Base-by-base conservation (phyloP, 768 basidiomycete genomes). In the Lactarius tabidus region DNA sequence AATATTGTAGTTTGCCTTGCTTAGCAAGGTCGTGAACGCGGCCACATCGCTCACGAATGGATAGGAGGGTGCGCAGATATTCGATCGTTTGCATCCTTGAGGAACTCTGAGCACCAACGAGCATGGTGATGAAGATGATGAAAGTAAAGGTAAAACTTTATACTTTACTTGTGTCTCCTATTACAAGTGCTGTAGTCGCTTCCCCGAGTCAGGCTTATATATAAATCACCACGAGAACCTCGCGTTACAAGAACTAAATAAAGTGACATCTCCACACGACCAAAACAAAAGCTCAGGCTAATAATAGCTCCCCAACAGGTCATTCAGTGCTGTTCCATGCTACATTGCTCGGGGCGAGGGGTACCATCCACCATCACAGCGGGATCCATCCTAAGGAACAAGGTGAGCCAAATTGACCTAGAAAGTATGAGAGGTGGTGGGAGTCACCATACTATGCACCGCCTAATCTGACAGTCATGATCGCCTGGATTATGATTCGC, bases 11-110 rank as follows among this genome's bases (percentile, higher is more conserved):
- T 71, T 88, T 84, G 58, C 86, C 89, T 67, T 82, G 72, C 74
- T 84, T 78, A 15, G 92, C 95, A 23, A 96, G 86, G 33, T 85
- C 82, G 74, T 90, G 86, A 38, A 98, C 93, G 48, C 82, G 82
- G 14, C 76, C 73, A 75, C 94, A 98, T 51, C 93, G 83, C 70
- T 95, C 89, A 54, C 96, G 85, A 70, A 98, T 93, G n/a, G 94
- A 85, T 18, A 92, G 90, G 3, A 97, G 81, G 0, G 91, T 93
- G 36, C 89, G 87, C 52, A 97, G 84, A 72, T 95, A 95, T 6
- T 76, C 78, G 29, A 87, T 85, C 43, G 77, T 83, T 66, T 80
- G 74, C 48, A 76, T 57, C 33, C 64, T 66, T 2, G 72, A 62
- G 3, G 59, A 18, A 23, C 31, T 52, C 26, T 48, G 35, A 3